These are phyloP conservation scores for Cylindricascospora bacillispora DNA, from an alignment of 1,139 yeast genomes.

Conservation along the genomic window DNA sequence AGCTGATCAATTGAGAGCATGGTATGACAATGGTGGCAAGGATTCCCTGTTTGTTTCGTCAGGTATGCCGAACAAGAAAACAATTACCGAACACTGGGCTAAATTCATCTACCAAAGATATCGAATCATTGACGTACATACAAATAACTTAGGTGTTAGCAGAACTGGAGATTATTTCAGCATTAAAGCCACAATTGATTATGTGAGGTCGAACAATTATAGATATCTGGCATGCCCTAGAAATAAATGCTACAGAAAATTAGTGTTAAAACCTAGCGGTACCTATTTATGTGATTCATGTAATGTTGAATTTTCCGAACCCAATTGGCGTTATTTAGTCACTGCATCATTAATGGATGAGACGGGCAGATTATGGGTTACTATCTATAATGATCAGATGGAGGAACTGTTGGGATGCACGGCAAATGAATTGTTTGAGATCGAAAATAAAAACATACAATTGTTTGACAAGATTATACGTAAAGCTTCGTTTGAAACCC, in stretches of 20 bases:
- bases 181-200: background rate
- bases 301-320: background rate
- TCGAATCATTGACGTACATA: background rate
- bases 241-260: background rate
- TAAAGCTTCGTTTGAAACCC: background rate
- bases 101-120: background rate
- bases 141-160: background rate
- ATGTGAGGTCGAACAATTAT: background rate
- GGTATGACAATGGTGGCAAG: background rate
- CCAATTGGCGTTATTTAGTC: background rate
- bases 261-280: background rate
- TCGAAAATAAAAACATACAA: background rate
- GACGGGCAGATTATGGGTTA: background rate
- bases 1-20: background rate
- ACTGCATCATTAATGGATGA: background rate
- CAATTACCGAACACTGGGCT: background rate
- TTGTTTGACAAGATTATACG: background rate
- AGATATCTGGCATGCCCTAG: background rate
- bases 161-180: background rate
- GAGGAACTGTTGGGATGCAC: background rate
- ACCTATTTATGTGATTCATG: background rate
- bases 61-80: background rate
- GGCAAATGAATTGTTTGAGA: background rate
- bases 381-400: background rate
- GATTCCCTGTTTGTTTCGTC: background rate